These are phyloP conservation scores for Vinca minor DNA, from an alignment of 257 asterid species.

Conservation along the genomic window DNA sequence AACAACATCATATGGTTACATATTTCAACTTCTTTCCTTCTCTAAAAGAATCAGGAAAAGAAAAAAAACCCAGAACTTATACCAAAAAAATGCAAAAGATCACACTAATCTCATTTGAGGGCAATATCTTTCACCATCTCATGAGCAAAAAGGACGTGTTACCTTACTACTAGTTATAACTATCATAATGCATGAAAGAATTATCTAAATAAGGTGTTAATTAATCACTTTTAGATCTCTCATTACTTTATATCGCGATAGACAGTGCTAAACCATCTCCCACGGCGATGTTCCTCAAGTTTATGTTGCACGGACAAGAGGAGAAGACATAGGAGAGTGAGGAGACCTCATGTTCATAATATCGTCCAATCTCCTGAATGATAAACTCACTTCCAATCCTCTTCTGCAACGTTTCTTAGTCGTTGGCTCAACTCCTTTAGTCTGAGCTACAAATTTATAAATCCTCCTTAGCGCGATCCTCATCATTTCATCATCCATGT, in stretches of 20 bases:
- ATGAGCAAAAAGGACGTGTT: slow-evolving; percentile 3
- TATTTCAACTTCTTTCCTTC: neutral
- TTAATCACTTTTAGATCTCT: neutral
- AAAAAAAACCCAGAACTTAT: neutral
- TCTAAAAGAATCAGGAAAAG: neutral
- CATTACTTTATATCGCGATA: neutral
- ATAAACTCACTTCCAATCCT: slow-evolving; percentile 59
- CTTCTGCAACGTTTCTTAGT: slow-evolving; percentile 40
- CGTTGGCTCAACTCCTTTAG: slow-evolving; percentile 18
- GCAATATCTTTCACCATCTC: neutral
- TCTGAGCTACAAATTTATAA: slow-evolving; percentile 36
- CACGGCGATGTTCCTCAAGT: neutral
- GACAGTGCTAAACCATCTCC: too few relatives aligned
- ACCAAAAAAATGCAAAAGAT: neutral
- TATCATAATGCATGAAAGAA: neutral
- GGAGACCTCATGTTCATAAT: slow-evolving; percentile 45
- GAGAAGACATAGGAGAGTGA: slow-evolving; percentile 76
- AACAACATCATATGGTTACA: neutral
- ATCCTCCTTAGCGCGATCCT: slow-evolving; percentile 47
- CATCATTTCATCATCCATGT: slow-evolving; percentile 63
- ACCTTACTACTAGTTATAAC: neutral
- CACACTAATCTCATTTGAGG: neutral
- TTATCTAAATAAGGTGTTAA: neutral
- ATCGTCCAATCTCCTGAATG: slow-evolving; percentile 57
- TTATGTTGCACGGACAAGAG: slow-evolving; percentile 63